Conservation (phyloP, 2,329 filamentous ascomycete genomes). For the Aureobasidium musti region DNA sequence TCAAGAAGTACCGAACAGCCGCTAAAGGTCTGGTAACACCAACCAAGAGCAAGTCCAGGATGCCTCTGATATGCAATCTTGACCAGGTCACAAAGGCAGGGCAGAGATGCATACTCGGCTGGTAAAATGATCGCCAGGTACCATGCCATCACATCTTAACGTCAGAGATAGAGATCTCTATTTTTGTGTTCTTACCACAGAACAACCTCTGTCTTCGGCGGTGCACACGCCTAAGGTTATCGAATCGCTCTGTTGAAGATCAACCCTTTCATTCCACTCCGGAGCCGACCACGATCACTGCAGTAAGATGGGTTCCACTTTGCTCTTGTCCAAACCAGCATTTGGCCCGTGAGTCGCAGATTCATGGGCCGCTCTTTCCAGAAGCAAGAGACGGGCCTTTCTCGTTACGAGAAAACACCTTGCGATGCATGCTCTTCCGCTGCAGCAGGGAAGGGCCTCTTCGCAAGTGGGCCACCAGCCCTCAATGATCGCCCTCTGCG, state of each 20-base stretch:
- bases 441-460: background rate
- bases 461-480: conserved; percentile 4
- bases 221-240: background rate
- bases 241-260: background rate
- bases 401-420: conserved; percentile 15
- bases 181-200: background rate
- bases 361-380: conserved; percentile 17
- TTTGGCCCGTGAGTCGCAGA: conserved; percentile 20
- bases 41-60: background rate
- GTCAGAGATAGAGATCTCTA: conserved; percentile 22
- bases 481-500: conserved; percentile 14
- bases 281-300: background rate
- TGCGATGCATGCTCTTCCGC: conserved; percentile 6
- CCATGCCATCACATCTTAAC: conserved; percentile 9
- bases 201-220: background rate
- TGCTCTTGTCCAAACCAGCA: conserved; percentile 2
- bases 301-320: background rate
- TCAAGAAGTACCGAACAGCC: background rate
- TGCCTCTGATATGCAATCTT: background rate
- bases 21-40: background rate
- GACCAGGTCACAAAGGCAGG: background rate
- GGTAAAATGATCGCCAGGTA: conserved; percentile 23
- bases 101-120: background rate
- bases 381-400: conserved; percentile 16
- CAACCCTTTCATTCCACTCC: background rate